These are phyloP conservation scores for Barnettozyma hawaiiensis DNA, from an alignment of 1,139 yeast species.

Conservation along the genomic window DNA sequence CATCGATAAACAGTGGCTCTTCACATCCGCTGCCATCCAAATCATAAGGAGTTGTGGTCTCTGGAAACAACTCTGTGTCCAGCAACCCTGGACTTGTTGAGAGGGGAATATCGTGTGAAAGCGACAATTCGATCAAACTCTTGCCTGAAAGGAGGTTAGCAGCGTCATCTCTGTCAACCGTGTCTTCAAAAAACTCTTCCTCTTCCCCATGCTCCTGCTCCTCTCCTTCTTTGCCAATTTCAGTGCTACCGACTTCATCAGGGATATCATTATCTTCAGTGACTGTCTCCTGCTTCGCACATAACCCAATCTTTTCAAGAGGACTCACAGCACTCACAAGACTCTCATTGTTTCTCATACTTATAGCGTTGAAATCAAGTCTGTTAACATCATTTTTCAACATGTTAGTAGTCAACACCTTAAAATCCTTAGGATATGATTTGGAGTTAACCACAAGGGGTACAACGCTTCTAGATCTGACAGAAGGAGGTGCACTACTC, in stretches of 20 bases:
- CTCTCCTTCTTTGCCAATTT: not conserved
- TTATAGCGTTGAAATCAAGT: constrained; percentile 2
- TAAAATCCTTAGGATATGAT: constrained; percentile 1
- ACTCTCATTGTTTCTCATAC: not conserved
- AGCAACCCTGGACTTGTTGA: not conserved
- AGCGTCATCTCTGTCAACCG: not conserved
- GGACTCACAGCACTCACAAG: not conserved
- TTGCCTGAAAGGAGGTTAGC: not conserved
- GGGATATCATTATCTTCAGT: not conserved
- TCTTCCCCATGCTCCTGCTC: constrained; percentile 5
- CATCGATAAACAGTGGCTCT: not conserved
- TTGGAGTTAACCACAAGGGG: not conserved
- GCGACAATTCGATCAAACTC: not conserved
- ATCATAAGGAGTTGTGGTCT: not conserved
- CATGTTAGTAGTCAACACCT: constrained; percentile 1
- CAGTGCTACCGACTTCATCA: not conserved
- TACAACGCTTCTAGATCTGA: not conserved
- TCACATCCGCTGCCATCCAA: not conserved
- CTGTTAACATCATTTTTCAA: constrained; percentile 6
- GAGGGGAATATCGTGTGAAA: not conserved
- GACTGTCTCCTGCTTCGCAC: not conserved
- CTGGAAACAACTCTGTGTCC: not conserved
- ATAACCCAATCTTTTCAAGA: not conserved
- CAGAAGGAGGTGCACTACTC: not conserved
- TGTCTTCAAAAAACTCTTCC: constrained; percentile 3